Base-by-base conservation (phyloP, 78 protist species). In the Pelomyxa schiedti region DNA sequence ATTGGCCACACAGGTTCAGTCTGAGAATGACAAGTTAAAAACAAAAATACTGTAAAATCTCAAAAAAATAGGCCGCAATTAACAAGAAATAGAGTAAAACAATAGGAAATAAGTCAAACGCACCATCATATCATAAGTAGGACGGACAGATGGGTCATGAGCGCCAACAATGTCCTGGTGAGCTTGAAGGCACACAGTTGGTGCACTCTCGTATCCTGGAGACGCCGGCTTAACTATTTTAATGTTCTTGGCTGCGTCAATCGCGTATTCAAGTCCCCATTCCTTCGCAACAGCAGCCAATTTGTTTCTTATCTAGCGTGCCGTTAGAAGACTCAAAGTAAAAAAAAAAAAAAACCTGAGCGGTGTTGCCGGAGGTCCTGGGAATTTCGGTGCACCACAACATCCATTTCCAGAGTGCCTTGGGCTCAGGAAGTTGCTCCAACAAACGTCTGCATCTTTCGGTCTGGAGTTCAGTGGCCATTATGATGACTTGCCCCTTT, bases 111-210 rank as follows among this genome's bases (percentile, higher is more conserved):
- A n/a, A n/a, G n/a, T n/a, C n/a, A n/a, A n/a, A n/a, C n/a, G n/a
- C n/a, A n/a, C n/a, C n/a, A n/a, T n/a, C n/a, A n/a, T n/a, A n/a
- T n/a, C 74, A 8, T 24, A 52, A 52, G 63, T 77, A 71, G 72
- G 52, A 69, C 9, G 9, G 53, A 1, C 2, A 8, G 4, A 3
- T 76, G 4, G 8, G 47, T 64, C 65, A 39, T 42, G 65, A 2
- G 8, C 38, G 64, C 75, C 16, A 8, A 84, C 88, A 75, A 84
- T 79, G 36, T 84, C 88, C 42, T 74, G 4, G 65, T 84, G 88
- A 32, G 64, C 75, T 53, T 82, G 88, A 16, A 83, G 30, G 38
- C 42, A 8, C 4, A 83, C 82, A 3, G 53, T 35, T 28, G 88
- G 78, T n/a, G 43, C 40, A n/a, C 8, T 35, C 26, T 77, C 79